Base-by-base conservation (phyloP, 305 asterid species). In the Lippia alba region DNA sequence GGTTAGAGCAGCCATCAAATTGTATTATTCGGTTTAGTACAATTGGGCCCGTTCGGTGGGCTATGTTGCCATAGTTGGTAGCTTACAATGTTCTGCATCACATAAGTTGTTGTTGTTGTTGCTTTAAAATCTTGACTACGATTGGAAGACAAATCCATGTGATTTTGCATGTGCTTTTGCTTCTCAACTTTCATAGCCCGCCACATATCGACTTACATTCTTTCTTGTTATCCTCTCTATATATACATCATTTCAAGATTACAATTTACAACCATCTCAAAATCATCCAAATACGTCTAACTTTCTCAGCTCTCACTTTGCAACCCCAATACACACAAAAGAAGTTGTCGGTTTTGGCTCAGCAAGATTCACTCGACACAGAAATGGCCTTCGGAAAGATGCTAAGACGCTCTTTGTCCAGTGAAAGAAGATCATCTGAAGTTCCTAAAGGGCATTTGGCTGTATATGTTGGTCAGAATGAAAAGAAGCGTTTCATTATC, bases 401-500 rank as follows among this genome's bases (percentile, higher is more conserved):
- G 36, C 59, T 72, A 8, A 72, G 70, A 55, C 49, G 71, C 0
- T 69, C 74, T 49, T 34, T 59, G 6, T 69, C 74, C 40, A 1
- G 49, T 7, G 64, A 46, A 69, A 57, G 49, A 49, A 69, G 74
- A 69, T 69, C 66, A 50, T 15, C 45, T 53, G 71, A 64, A 56
- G 77, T 72, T 56, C 71, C 71, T 33, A 64, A 72, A 17, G 71
- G 77, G 6, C 71, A 63, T 36, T 33, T 60, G 17, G 74, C 53
- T 33, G 68, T 70, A 8, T 69, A 69, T 34, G 64, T 58, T 6
- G 48, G 48, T 1, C 48, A 64, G 59, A 30, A 7, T 12, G 16
- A 30, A 49, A 64, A 64, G 48, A 49, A 30, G 59, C 59, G 59
- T 20, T 63, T 63, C 7, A 54, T 80, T 14, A 54, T 86, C 62